Percentiles rank a stretch among this genome's conserved stretches.
phyloP scores from a whole-genome alignment of 1,139 yeast genomes.

The Pneumocystis oryctolagi region DNA sequence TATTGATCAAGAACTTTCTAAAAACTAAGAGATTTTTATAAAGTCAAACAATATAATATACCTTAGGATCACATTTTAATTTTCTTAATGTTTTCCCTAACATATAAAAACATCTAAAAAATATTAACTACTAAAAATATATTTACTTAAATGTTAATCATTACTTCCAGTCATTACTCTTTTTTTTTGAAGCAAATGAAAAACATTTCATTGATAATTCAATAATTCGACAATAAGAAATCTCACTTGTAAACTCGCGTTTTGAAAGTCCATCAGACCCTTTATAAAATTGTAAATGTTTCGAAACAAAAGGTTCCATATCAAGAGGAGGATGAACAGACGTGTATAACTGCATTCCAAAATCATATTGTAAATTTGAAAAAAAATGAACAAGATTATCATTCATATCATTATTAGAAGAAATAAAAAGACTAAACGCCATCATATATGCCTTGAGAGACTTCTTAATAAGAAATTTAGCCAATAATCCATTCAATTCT shows the following conservation, averaged over 20 bases:
- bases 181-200: slow-evolving; percentile 27
- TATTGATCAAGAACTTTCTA: slow-evolving; percentile 18
- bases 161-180: background rate
- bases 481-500: background rate
- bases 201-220: slow-evolving; percentile 43
- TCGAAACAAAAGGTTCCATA: slow-evolving; percentile 24
- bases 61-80: slow-evolving; percentile 17
- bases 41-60: background rate
- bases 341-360: slow-evolving; percentile 48
- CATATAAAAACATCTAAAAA: slow-evolving; percentile 17
- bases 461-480: slow-evolving; percentile 20
- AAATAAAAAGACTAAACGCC: slow-evolving; percentile 45
- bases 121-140: background rate
- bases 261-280: background rate
- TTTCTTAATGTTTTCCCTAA: slow-evolving; percentile 45
- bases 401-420: slow-evolving; percentile 15
- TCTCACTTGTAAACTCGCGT: background rate
- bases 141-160: background rate
- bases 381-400: slow-evolving; percentile 16
- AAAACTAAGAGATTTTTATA: background rate
- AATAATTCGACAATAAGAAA: background rate
- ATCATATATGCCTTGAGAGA: slow-evolving; percentile 60
- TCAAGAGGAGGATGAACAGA: slow-evolving; percentile 49
- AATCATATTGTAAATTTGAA: slow-evolving; percentile 39
- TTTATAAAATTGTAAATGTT: slow-evolving; percentile 8